Evolutionary conservation across 768 basidiomycete genomes (phyloP).

Genomic region (Coprinellus micaceus): DNA sequence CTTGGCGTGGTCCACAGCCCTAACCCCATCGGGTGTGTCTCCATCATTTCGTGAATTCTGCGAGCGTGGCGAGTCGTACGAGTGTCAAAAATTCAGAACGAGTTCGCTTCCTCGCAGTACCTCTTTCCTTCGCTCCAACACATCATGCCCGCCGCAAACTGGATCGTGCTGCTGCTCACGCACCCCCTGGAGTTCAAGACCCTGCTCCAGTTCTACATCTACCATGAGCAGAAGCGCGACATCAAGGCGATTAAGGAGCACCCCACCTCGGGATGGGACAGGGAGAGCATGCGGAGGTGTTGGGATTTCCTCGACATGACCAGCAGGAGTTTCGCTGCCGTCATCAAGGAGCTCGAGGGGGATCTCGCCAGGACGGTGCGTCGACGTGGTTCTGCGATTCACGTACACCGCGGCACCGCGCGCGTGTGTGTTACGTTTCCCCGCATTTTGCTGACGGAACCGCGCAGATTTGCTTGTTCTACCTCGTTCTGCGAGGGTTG

Average conservation of each 20-base stretch:
- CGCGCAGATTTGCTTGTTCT: conserved; percentile 85
- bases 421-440: not conserved
- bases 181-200: conserved; percentile 83
- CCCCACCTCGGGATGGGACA: conserved; percentile 81
- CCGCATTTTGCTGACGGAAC: not conserved
- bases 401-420: conserved; percentile 1
- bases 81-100: conserved; percentile 7
- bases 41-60: conserved; percentile 1
- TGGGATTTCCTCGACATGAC: conserved; percentile 89
- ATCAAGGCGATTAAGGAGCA: conserved; percentile 74
- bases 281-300: conserved; percentile 80
- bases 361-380: conserved; percentile 89
- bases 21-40: conserved; percentile 1
- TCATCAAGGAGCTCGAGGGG: conserved; percentile 94
- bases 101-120: not conserved
- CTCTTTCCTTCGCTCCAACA: not conserved
- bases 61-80: conserved; percentile 14
- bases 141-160: conserved; percentile 53
- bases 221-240: conserved; percentile 78
- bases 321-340: conserved; percentile 85
- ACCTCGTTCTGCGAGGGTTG: conserved; percentile 88
- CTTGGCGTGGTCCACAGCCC: not conserved
- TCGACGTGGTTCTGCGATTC: conserved; percentile 20
- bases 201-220: conserved; percentile 79
- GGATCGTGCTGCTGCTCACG: conserved; percentile 66